These are phyloP conservation scores for Artemisia annua DNA, from an alignment of 129 eudicot genomes.

Conservation along the genomic window DNA sequence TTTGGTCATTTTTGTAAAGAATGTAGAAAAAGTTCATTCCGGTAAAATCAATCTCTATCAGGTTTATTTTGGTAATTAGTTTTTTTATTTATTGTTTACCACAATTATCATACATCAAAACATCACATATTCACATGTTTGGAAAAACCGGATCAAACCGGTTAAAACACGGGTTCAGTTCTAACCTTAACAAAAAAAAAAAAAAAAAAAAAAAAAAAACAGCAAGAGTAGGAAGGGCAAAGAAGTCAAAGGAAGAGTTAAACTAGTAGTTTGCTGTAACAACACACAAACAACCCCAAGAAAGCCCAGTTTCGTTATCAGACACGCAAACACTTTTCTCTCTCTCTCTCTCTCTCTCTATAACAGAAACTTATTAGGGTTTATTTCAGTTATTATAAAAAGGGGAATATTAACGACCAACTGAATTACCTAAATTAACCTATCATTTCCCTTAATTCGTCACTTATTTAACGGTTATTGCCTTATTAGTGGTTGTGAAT, in stretches of 20 bases:
- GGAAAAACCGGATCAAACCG: background rate
- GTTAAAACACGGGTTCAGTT: background rate
- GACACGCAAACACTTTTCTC: conserved; percentile 21
- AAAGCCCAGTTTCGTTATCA: conserved; percentile 27
- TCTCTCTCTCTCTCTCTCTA: background rate
- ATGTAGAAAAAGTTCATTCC: no score
- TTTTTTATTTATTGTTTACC: no score
- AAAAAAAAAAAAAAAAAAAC: no score
- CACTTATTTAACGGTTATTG: conserved; percentile 17
- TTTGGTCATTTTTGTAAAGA: no score
- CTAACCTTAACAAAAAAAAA: background rate
- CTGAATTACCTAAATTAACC: conserved; percentile 8
- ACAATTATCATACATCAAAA: no score
- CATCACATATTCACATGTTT: no score
- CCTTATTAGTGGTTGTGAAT: conserved; percentile 24
- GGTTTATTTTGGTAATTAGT: no score
- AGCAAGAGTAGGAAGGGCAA: conserved; percentile 24
- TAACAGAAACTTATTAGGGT: conserved; percentile 34
- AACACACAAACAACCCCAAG: conserved; percentile 11
- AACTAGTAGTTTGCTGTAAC: conserved; percentile 30
- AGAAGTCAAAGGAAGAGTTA: conserved; percentile 21
- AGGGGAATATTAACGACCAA: conserved; percentile 35
- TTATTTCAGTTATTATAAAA: conserved; percentile 28
- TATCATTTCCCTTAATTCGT: conserved; percentile 4
- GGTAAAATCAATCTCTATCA: no score